These are phyloP conservation scores for Sporisorium graminicola DNA, from an alignment of 1,284 basidiomycete species.

Conservation along the genomic window DNA sequence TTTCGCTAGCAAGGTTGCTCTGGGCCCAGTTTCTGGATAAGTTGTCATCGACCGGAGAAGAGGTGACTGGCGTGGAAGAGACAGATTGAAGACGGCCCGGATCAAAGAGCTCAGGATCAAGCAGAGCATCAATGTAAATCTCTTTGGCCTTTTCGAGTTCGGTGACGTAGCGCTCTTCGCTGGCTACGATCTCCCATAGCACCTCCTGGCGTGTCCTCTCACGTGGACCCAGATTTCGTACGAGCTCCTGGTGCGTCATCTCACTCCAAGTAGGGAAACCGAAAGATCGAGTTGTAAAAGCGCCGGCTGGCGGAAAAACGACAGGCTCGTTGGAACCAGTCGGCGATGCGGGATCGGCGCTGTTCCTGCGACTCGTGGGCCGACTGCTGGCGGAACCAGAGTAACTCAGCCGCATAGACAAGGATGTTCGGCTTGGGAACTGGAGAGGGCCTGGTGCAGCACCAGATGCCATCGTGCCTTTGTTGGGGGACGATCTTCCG, in stretches of 20 bases:
- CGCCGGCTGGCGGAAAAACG: conserved; percentile 21
- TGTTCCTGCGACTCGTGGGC: conserved; percentile 37
- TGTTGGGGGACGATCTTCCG: conserved; percentile 20
- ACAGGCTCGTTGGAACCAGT: conserved; percentile 23
- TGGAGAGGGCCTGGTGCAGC: conserved; percentile 23
- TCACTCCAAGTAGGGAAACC: conserved; percentile 84
- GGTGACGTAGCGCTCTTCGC: conserved; percentile 93
- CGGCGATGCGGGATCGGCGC: conserved; percentile 20
- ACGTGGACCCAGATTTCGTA: conserved; percentile 88
- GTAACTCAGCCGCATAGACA: conserved; percentile 39
- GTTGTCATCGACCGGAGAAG: conserved; percentile 2
- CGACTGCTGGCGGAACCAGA: conserved; percentile 33
- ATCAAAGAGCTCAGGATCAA: conserved; percentile 75
- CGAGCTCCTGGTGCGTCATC: conserved; percentile 92
- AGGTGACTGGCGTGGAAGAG: neutral
- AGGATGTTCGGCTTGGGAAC: conserved; percentile 39
- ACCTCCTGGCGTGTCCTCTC: conserved; percentile 97
- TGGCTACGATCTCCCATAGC: conserved; percentile 95
- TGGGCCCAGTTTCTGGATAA: neutral
- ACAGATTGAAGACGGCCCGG: conserved; percentile 27
- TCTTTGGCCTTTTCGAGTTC: conserved; percentile 92
- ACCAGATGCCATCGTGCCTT: neutral
- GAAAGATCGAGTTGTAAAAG: conserved; percentile 21
- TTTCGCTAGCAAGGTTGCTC: neutral
- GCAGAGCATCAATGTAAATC: conserved; percentile 87